Conservation (phyloP, 805 yeast genomes). For the Zygosaccharomyces bisporus region DNA sequence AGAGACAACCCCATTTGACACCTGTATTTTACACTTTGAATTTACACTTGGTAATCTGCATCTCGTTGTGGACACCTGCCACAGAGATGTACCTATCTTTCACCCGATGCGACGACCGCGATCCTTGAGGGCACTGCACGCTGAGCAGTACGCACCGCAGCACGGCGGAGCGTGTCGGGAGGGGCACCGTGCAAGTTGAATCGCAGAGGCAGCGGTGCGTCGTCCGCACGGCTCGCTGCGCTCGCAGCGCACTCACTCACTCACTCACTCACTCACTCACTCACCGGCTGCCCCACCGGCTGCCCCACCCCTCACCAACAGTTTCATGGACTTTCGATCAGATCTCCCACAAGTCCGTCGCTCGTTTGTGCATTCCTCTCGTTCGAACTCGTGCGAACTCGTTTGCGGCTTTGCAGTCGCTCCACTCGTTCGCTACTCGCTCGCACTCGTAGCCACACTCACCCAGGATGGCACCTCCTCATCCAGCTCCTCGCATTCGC, state of each 20-base stretch:
- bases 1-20: not conserved
- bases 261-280: no score
- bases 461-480: constrained; percentile 7
- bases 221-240: no score
- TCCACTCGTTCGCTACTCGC: not conserved
- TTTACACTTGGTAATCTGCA: not conserved
- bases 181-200: not conserved
- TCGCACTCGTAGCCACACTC: not conserved
- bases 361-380: no score
- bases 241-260: no score
- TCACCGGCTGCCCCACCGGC: no score
- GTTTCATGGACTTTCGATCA: no score
- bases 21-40: not conserved
- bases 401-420: constrained; percentile 1
- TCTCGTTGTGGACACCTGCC: not conserved
- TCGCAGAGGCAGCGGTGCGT: no score
- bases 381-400: not conserved
- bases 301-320: no score
- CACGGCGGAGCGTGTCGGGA: not conserved
- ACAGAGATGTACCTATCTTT: not conserved
- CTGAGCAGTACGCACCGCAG: not conserved
- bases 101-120: no score
- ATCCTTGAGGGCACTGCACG: not conserved
- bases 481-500: not conserved
- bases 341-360: no score